Base-by-base conservation (phyloP, 2,329 filamentous ascomycete species). In the Dendryphion nanum region DNA sequence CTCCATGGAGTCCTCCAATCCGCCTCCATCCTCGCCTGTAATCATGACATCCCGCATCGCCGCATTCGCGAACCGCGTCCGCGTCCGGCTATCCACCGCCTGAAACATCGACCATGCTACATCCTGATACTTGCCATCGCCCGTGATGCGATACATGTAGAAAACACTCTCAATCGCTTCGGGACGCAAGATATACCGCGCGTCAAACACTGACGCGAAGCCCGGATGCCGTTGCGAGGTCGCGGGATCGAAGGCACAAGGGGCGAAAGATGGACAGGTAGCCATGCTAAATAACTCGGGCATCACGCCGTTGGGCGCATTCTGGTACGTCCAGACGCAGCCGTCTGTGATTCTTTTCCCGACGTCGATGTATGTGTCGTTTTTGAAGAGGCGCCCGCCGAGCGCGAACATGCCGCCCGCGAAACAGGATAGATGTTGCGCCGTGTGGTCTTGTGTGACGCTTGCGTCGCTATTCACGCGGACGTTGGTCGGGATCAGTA, bases 111-210 rank as follows among this genome's bases (percentile, higher is more conserved):
- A 69, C 84, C 85, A 88, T 2, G 82, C 85, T 53, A 82, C 77
- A 37, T 84, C 76, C 54, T 78, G 78, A 72, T 81, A 84, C 18
- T 67, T 63, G 3, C 71, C 52, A 41, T 86, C 79, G 18, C 83
- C 85, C 0, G 83, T 88, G 42, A 86, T 70, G 36, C 85, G 77
- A 59, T 83, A 87, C 70, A 89, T 77, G 54, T 87, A 76, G 59
- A 88, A 90, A 4, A 90, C 76, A 16, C 79, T 84, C 67, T 89
- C 85, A 40, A 89, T 86, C 1, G 85, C 85, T 63, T 89, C 85
- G 7, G 85, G 85, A 4, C 63, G 74, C 14, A 86, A 68, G 23
- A 83, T 74, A 57, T 85, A 85, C 34, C 74, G 71, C 19, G 70
- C 64, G 48, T 83, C 79, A 24, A 66, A 59, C 17, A 82, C 69